Evolutionary conservation across 2,329 filamentous ascomycete species (phyloP), one percentile per base, ranked within the genome.

Genomic region (Claviceps sp.): DNA sequence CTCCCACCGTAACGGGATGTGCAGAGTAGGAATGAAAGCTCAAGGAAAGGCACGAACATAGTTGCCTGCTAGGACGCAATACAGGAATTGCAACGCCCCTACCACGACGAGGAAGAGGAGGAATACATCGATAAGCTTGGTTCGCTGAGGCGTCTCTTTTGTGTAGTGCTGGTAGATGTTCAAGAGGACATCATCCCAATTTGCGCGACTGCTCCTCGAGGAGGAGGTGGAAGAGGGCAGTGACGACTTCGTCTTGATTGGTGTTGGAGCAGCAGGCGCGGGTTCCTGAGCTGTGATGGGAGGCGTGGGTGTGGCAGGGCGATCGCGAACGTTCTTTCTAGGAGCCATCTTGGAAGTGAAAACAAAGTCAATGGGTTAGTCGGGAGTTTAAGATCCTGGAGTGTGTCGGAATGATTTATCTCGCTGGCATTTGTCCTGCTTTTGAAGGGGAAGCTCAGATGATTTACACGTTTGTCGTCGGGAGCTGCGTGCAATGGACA

Each of bases 51-150:
- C 54, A 79, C 89, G 56, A 79, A 98, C 93, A 64, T 91, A 98
- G 71, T 96, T 97, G 58, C 93, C 93, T 51, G 82, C 89, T 60
- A 97, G 64, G 52, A 96, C 75, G 67, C 91, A 96, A 71, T 98
- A 98, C 54, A 87, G 67, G 68, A 98, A 97, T 70, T 98, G 93
- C 62, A 97, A 67, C n/a, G 74, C 88, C 49, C 89, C 93, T 4
- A 95, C 87, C 1, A 84, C 75, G 22, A 93, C 81, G 54, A 98
- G 73, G 67, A 96, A 98, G 3, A 70, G 80, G 79, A 98, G 83
- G 68, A 98, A 98, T 38, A 79, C 79, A 68, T 98, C 93, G 56
- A 97, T 78, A 55, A 98, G 79, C 78, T 95, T 93, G 47, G 85
- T 91, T 56, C 91, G 82, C 76, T 95, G 90, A 47, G 91, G 83